Evolutionary conservation across 805 yeast species (phyloP), one percentile per base, ranked within the genome.

Genomic region (Wickerhamomyces tratensis): DNA sequence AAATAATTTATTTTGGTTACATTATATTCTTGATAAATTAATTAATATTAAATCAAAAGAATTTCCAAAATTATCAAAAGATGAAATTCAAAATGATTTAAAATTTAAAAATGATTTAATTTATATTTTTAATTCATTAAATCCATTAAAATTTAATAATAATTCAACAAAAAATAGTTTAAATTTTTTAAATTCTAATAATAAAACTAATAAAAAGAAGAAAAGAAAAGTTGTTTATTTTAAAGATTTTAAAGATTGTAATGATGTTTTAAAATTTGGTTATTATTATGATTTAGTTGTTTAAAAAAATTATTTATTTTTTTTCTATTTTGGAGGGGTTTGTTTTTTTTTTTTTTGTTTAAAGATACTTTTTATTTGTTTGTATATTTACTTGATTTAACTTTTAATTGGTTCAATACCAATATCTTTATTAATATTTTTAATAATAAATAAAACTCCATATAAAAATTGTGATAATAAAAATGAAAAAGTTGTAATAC

Each of bases 1-100:
- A 33, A 78, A 81, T 29, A 82, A 81, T 51, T 54, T 81, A 14
- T 52, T 73, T 31, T 82, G 89, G 89, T 59, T 82, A 37, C 79
- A 78, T 49, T 80, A 79, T 51, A 45, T 82, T n/a, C 65, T 70
- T 34, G 73, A 72, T 41, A 69, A 72, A 46, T 50, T 81, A 43
- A 40, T 78, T 9, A 57, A 69, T 41, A 58, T 56, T 41, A 77
- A 76, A 40, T 53, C 56, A 25, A 58, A 63, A 10, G 40, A n/a
- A n/a, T n/a, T n/a, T n/a, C n/a, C n/a, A n/a, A n/a, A n/a, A n/a
- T n/a, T n/a, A n/a, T n/a, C n/a, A n/a, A n/a, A n/a, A n/a, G n/a
- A n/a, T n/a, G n/a, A n/a, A n/a, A n/a, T n/a, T n/a, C n/a, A n/a
- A 55, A 29, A 53, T 33, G 53, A 50, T 33, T 43, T 43, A 25